Evolutionary conservation across 768 basidiomycete genomes (phyloP), one percentile per base, ranked within the genome.

Genomic region (Lentinula sp.): DNA sequence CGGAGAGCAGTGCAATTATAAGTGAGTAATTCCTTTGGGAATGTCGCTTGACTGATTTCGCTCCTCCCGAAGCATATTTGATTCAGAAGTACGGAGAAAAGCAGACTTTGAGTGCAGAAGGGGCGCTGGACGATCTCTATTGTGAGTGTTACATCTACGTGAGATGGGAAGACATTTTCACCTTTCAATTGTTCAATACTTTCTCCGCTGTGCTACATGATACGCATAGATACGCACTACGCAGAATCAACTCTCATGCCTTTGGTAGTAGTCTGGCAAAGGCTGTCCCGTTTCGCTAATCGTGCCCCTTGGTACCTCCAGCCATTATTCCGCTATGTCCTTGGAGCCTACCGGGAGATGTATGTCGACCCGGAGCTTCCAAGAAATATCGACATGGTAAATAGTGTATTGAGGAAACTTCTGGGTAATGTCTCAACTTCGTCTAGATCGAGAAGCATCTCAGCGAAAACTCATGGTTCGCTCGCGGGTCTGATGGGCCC

Each of bases 221-320:
- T 16, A 16, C 45, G 13, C 13, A 18, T 61, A 79, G 77, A 73
- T 62, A 68, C 68, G 6, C 77, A 79, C 63, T 79, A 76, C 59
- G 65, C 77, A 1, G 79, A 79, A 65, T 77, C 75, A 13, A 74
- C 78, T 6, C 59, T 78, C 8, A 76, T 76, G 75, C 79, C 79
- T 9, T 55, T 75, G 20, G 61, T 81, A 13, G 68, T 49, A 18
- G 10, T 20, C 33, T 18, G 46, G 20, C 35, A 35, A 10, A 50
- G 33, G 36, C 18, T 48, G 0, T 23, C 32, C 7, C 48, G 45
- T 10, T 48, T 50, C 36, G n/a, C 45, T 5, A 42, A 49, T 41
- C 15, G 20, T 23, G 57, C 57, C 12, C 57, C 57, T 0, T 59
- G 57, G 57, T 59, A 37, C 45, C 35, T 48, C 32, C 28, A 37